Base-by-base conservation (phyloP, 23 red algal genomes). In the Gracilariopsis chorda region DNA sequence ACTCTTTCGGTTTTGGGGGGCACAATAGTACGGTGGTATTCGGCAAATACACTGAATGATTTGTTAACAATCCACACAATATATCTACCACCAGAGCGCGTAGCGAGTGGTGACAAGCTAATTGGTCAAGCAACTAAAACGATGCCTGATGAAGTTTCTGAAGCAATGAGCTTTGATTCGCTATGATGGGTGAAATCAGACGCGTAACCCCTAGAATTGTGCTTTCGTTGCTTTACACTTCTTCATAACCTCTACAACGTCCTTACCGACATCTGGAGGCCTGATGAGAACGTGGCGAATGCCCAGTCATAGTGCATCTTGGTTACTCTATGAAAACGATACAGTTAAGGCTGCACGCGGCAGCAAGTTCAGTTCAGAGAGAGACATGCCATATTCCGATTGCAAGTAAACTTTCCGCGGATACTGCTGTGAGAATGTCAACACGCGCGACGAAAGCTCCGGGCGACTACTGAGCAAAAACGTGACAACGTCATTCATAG, bases 1-100 rank as follows among this genome's bases (percentile, higher is more conserved):
- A 95, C 49, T 95, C 92, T 16, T 99, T 99, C 67, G 97, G 97
- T 42, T 99, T 99, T 55, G 97, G 97, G n/a, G 97, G 97, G 21
- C 97, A 99, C 55, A 99, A 99, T 76, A 94, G 89, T 40, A 83
- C 92, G 4, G 89, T 95, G 27, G 74, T 99, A 3, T 99, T 99
- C 46, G 92, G 70, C 29, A 88, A 88, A 59, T 89, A 89, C 49
- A 42, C 20, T 21, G 67, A 73, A 73, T 73, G 67, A 73, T n/a
- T n/a, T n/a, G n/a, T n/a, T n/a, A n/a, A n/a, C n/a, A n/a, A n/a
- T n/a, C n/a, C n/a, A n/a, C n/a, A n/a, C n/a, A n/a, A 73, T 8
- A 35, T 42, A 42, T 24, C 23, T 6, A 45, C 47, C 67, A 46
- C 47, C 47, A 27, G 67, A 42, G 42, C 39, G 20, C 23, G n/a